Evolutionary conservation across 2,329 filamentous ascomycete genomes (phyloP), one percentile per base, ranked within the genome.

Genomic region (Aspergillus ibericus): DNA sequence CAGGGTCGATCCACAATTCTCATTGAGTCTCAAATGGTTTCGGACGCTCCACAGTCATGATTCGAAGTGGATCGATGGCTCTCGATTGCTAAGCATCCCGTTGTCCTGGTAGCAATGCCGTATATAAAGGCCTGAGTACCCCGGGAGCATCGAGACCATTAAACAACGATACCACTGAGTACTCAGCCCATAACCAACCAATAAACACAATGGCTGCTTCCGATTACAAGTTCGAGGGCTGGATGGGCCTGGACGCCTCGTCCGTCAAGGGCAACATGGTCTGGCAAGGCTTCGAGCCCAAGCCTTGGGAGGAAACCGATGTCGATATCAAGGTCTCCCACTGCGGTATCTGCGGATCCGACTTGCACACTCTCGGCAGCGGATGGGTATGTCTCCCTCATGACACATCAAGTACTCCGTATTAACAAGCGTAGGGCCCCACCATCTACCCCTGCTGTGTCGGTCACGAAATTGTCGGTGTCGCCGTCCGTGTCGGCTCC

Each of bases 381-480:
- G 85, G 72, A 58, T 74, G 72, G 71, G 72, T 73, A 67, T 48
- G 71, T 13, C 62, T 29, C 15, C 10, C 27, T 18, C 16, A 15
- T 34, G 13, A n/a, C n/a, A n/a, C 12, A n/a, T 25, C 9, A 3
- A 8, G 20, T 15, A 4, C 4, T 20, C 3, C 8, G 20, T 18
- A 46, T 46, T 56, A 27, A 57, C 35, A 20, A 16, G 32, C 16
- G 10, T 20, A 73, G 72, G 69, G 70, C 1, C 69, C 69, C 29
- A 69, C 71, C 15, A 51, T 58, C 5, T 78, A 78, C 63, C 77
- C 77, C 20, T 72, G 83, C 44, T 83, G 82, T 52, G 84, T 87
- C 35, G 86, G 86, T 42, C 86, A 88, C 70, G 86, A 89, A 67
- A 86, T 88, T 27, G 82, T 88, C 55, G 86, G 86, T 56, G 80